Conservation (phyloP, 2,329 filamentous ascomycete genomes). For the Trichoderma sp. region DNA sequence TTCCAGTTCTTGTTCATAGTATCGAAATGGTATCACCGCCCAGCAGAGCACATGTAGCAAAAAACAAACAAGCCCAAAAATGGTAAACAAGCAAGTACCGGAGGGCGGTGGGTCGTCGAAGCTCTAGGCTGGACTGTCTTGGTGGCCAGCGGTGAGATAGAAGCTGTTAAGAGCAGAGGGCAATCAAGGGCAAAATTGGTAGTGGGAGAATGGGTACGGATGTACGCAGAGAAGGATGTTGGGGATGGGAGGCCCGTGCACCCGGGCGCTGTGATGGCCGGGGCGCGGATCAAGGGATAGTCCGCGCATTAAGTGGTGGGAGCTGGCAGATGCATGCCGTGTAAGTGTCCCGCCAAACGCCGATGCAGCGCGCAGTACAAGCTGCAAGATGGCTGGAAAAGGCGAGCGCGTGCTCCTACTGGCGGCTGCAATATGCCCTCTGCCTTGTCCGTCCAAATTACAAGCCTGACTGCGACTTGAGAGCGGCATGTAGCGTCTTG, state of each 20-base stretch:
- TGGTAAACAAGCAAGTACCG: conserved; percentile 17
- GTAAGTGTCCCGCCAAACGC: not conserved
- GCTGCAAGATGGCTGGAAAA: not conserved
- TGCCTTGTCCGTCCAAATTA: not conserved
- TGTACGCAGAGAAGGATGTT: conserved; percentile 34
- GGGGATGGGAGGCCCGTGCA: conserved; percentile 35
- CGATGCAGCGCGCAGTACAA: not conserved
- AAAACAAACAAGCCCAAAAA: conserved; percentile 5
- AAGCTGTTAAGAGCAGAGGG: conserved; percentile 42
- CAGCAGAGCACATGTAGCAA: not conserved
- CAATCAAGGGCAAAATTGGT: conserved; percentile 45
- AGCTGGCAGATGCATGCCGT: not conserved
- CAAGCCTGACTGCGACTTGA: not conserved
- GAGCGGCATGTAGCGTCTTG: conserved; percentile 1
- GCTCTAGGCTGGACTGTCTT: conserved; percentile 15
- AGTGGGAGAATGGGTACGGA: conserved; percentile 39
- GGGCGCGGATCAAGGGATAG: conserved; percentile 26
- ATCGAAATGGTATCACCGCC: not conserved
- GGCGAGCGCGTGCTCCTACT: not conserved
- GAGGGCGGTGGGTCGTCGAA: conserved; percentile 17
- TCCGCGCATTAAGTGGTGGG: conserved; percentile 12
- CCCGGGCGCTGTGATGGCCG: not conserved
- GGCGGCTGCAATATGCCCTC: not conserved
- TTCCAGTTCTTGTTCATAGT: conserved; percentile 61
- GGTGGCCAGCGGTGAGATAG: conserved; percentile 28